phyloP scores from a whole-genome alignment of 257 asterid genomes.

The Nicotiana obtusifolia region DNA sequence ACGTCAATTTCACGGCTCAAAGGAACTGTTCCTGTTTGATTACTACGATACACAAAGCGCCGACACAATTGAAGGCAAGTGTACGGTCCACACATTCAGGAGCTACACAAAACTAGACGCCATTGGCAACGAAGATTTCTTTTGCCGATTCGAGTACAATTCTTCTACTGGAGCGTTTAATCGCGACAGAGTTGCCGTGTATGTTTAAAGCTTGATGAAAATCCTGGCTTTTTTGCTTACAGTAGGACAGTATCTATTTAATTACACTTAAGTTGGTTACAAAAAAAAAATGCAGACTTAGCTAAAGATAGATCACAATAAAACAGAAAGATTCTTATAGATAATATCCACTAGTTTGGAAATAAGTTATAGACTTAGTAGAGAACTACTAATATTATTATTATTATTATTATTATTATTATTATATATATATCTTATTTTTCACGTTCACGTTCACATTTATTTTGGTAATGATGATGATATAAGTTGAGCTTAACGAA shows the following conservation, averaged over 20 bases:
- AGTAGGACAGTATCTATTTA: background rate
- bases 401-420: too few relatives aligned
- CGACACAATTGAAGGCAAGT: conserved; percentile 82
- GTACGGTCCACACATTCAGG: conserved; percentile 82
- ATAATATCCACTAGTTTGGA: too few relatives aligned
- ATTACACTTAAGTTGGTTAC: background rate
- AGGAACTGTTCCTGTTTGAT: conserved; percentile 87
- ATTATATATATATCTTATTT: too few relatives aligned
- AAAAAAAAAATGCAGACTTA: too few relatives aligned
- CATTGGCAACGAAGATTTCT: conserved; percentile 87
- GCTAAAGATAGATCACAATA: too few relatives aligned
- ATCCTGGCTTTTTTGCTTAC: background rate
- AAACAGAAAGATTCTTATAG: too few relatives aligned
- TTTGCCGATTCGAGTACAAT: conserved; percentile 91
- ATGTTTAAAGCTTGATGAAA: conserved; percentile 24
- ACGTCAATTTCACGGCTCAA: conserved; percentile 82
- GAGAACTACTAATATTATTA: too few relatives aligned
- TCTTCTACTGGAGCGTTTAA: conserved; percentile 82
- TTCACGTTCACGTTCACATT: too few relatives aligned
- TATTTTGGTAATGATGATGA: too few relatives aligned
- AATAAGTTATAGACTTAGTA: too few relatives aligned
- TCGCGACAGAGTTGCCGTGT: conserved; percentile 96
- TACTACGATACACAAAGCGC: conserved; percentile 85
- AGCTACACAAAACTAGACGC: conserved; percentile 83
- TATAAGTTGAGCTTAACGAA: too few relatives aligned